A percentile compares a stretch with the other conserved stretches of the same genome.
phyloP scores from a whole-genome alignment of 2,329 filamentous ascomycete genomes.

The Fusarium robinianum region DNA sequence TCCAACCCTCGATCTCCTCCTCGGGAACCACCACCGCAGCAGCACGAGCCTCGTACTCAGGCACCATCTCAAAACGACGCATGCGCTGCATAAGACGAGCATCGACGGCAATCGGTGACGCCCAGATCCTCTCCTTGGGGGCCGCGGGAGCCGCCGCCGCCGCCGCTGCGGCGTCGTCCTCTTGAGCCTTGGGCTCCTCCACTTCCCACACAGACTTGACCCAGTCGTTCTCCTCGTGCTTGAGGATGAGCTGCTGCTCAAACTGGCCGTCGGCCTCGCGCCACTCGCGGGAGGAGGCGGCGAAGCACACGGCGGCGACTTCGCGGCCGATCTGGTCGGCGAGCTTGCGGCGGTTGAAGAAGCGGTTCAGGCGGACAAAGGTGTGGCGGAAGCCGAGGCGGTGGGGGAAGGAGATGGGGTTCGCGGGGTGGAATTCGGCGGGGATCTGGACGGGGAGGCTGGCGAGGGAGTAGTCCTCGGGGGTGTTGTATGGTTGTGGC shows the following conservation, averaged over 20 bases:
- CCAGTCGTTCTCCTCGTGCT: slow-evolving; percentile 79
- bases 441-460: slow-evolving; percentile 69
- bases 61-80: slow-evolving; percentile 72
- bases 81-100: slow-evolving; percentile 76
- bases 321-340: slow-evolving; percentile 87
- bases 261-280: slow-evolving; percentile 46
- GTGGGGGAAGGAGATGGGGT: slow-evolving; percentile 79
- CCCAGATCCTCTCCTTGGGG: slow-evolving; percentile 73
- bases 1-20: slow-evolving; percentile 72
- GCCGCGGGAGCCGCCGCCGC: slow-evolving; percentile 41
- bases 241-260: slow-evolving; percentile 60
- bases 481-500: slow-evolving; percentile 73
- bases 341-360: slow-evolving; percentile 81
- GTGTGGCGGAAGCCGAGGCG: slow-evolving; percentile 92
- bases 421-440: slow-evolving; percentile 71
- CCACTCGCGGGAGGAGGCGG: slow-evolving; percentile 58
- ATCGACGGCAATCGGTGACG: slow-evolving; percentile 75
- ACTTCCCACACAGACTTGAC: slow-evolving; percentile 74
- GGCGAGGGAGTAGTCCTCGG: slow-evolving; percentile 71
- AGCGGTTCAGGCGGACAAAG: slow-evolving; percentile 82
- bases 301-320: slow-evolving; percentile 82
- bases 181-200: slow-evolving; percentile 50
- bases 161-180: slow-evolving; percentile 50
- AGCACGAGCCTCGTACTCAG: slow-evolving; percentile 72
- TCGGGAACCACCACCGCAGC: slow-evolving; percentile 64